Base-by-base conservation (phyloP, 768 basidiomycete genomes). In the Rhodotorula taiwanensis region DNA sequence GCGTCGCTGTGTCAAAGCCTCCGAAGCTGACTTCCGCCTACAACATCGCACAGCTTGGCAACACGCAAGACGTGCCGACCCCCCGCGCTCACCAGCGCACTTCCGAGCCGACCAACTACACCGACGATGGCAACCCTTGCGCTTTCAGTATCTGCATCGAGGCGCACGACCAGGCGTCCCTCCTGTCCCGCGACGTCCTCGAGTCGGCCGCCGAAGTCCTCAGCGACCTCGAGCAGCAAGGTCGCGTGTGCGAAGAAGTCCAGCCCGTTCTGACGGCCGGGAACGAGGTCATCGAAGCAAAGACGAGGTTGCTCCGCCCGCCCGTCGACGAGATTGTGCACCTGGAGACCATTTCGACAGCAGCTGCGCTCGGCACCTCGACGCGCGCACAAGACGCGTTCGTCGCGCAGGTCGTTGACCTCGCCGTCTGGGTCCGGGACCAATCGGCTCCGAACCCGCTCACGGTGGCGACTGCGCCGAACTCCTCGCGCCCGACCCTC, bases 131-230 rank as follows among this genome's bases (percentile, higher is more conserved):
- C 58, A 79, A 80, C 67, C 80, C 82, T 21, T 71, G 67, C 34
- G 88, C 87, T 21, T 91, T 84, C 72, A 86, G 90, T 72, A 82
- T 94, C 47, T 92, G 89, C 74, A 82, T 94, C 64, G 89, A 94
- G 76, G 89, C 88, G 72, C 86, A 88, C 72, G 88, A 92, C 67
- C 78, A 83, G 39, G 87, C 88, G 4, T 83, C 53, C 1, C 60
- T 60, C 31, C 43, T 62, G 31, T 8, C 31, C 14, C 33, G 60
- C 8, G 14, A 39, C 31, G 13, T 52, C 7, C 60, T 60, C 56
- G 39, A 34, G 23, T n/a, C 16, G 39, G 52, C 52, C 23, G 58
- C 59, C 21, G 34, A 43, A 16, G 49, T 49, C 5, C 61, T 68
- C 51, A 45, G 52, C 54, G 23, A 25, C 0, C 62, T 68, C 31